These are phyloP conservation scores for Rostrohypoxylon terebratum DNA, from an alignment of 495 filamentous ascomycete species.

Conservation along the genomic window DNA sequence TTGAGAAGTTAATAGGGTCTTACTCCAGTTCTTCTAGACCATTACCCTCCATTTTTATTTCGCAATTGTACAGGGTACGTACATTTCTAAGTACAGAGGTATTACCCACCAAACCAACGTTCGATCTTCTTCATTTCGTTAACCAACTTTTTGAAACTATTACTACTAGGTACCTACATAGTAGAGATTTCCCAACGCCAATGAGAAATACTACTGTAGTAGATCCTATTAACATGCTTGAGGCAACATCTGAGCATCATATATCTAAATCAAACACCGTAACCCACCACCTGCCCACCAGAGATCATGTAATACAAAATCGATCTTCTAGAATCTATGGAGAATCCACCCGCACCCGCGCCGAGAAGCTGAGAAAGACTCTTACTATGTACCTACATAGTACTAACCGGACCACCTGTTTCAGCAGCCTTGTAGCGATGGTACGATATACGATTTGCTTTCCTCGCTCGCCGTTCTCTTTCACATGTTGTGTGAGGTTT, in stretches of 20 bases:
- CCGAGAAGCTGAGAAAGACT: slow-evolving; percentile 25
- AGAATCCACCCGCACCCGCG: not conserved
- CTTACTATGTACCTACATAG: too few species aligned
- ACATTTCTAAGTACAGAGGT: not conserved
- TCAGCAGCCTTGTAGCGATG: slow-evolving; percentile 9
- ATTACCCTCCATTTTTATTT: slow-evolving; percentile 21
- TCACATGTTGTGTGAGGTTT: slow-evolving; percentile 18
- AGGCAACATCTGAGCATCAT: not conserved
- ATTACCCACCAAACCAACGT: slow-evolving; percentile 25
- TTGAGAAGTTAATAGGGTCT: slow-evolving; percentile 8
- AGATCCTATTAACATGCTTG: not conserved
- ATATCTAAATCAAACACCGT: not conserved
- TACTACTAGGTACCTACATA: too few species aligned
- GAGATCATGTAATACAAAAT: slow-evolving; percentile 22
- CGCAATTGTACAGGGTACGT: slow-evolving; percentile 21
- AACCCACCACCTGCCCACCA: not conserved
- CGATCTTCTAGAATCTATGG: slow-evolving; percentile 19
- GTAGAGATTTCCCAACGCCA: not conserved
- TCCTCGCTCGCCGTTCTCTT: not conserved
- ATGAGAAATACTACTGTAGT: slow-evolving; percentile 1
- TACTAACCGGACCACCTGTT: slow-evolving; percentile 34
- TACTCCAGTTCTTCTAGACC: slow-evolving; percentile 40
- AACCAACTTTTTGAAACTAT: slow-evolving; percentile 36
- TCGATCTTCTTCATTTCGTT: slow-evolving; percentile 34
- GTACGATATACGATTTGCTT: slow-evolving; percentile 8